Evolutionary conservation across 108 stramenopile genomes (phyloP).

Genomic region (Cyclotella atomus): DNA sequence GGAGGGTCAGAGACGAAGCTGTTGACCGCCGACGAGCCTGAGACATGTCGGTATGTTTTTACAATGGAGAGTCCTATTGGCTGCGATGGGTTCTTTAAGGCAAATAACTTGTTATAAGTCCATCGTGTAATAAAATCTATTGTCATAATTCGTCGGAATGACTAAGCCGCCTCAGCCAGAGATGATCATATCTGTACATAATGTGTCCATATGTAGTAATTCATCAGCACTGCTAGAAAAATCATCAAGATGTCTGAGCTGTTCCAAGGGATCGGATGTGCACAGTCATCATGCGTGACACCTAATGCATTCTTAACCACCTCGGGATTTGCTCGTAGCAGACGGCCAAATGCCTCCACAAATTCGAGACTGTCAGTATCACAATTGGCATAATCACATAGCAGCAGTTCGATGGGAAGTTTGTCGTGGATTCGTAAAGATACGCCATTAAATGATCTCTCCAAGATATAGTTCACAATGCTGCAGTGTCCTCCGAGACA

Average conservation of each 20-base stretch:
- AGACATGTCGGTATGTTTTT: slow-evolving; percentile 81
- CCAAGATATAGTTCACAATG: background rate
- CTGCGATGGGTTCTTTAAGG: slow-evolving; percentile 71
- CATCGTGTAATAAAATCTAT: too few relatives aligned
- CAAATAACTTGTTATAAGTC: slow-evolving; percentile 32
- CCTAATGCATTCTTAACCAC: too few relatives aligned
- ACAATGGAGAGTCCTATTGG: slow-evolving; percentile 83
- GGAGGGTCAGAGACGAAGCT: slow-evolving; percentile 66
- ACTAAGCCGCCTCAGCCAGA: too few relatives aligned
- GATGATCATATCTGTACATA: too few relatives aligned
- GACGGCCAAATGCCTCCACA: background rate
- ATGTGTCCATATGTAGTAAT: too few relatives aligned
- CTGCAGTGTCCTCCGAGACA: background rate
- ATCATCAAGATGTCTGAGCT: too few relatives aligned
- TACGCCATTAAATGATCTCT: background rate
- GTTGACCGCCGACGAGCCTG: slow-evolving; percentile 80
- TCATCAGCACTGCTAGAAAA: too few relatives aligned
- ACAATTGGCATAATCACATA: slow-evolving; percentile 4
- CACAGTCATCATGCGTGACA: too few relatives aligned
- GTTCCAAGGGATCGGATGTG: too few relatives aligned
- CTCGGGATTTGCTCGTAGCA: slow-evolving; percentile 34
- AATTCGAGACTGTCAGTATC: background rate
- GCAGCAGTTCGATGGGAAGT: slow-evolving; percentile 4
- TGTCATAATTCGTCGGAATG: too few relatives aligned
- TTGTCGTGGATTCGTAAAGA: background rate